These are phyloP conservation scores for Phytophthora sojae DNA, from an alignment of 352 stramenopile genomes.

Conservation along the genomic window DNA sequence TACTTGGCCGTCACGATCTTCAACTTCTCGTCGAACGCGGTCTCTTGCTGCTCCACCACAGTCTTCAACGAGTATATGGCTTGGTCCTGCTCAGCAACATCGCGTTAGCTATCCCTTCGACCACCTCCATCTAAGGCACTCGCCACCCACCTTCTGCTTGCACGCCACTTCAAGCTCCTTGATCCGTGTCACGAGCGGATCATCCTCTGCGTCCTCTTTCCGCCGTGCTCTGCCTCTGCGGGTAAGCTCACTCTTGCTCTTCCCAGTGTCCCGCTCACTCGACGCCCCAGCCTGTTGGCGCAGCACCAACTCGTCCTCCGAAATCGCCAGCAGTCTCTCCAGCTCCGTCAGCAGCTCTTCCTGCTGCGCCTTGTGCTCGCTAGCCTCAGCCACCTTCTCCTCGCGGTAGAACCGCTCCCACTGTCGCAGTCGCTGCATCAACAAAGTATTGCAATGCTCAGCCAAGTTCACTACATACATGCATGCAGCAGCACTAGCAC, in stretches of 20 bases:
- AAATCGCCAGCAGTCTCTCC: conserved; percentile 48
- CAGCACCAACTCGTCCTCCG: conserved; percentile 37
- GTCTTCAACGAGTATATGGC: conserved; percentile 64
- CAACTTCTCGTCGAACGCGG: conserved; percentile 72
- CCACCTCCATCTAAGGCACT: neutral
- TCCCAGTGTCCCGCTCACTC: conserved; percentile 14
- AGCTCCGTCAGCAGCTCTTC: conserved; percentile 65
- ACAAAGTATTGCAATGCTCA: neutral
- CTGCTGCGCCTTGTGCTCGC: conserved; percentile 51
- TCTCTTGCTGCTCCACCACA: conserved; percentile 77
- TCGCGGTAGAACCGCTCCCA: conserved; percentile 68
- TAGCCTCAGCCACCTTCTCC: conserved; percentile 46
- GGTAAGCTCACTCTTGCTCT: conserved; percentile 14
- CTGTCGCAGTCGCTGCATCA: conserved; percentile 52
- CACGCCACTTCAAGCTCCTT: conserved; percentile 73
- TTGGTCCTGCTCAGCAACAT: conserved; percentile 57
- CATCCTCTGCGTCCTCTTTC: conserved; percentile 30
- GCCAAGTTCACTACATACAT: too few species aligned
- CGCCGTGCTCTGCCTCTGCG: conserved; percentile 21
- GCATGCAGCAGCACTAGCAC: neutral
- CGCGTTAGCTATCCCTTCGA: neutral
- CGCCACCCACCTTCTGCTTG: conserved; percentile 71
- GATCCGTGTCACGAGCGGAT: conserved; percentile 42
- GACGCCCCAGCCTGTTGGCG: conserved; percentile 13
- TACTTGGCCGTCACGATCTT: conserved; percentile 79